Evolutionary conservation across 2,329 filamentous ascomycete species (phyloP), one percentile per base, ranked within the genome.

Genomic region (Alternaria rosae): DNA sequence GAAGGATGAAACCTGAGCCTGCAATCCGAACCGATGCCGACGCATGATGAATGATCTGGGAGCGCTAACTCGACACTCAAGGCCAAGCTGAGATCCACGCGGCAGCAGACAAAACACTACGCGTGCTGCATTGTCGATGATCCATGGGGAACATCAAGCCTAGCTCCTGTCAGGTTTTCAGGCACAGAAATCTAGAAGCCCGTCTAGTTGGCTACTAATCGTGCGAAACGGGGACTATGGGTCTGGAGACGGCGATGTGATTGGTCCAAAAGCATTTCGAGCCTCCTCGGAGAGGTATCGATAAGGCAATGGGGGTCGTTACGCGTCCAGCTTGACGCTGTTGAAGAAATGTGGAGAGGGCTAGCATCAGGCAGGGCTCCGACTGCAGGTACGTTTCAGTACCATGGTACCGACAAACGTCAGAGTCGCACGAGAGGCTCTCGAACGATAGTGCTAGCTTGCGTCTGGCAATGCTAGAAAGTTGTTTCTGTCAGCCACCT

Each of bases 291-390:
- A 53, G 62, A 65, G 45, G 59, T 67, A 62, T 68, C 67, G 62
- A 70, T 62, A 62, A 61, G 56, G 59, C 54, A 59, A 66, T 65
- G 63, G 64, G 32, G 61, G 61, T 70, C 75, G 68, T 74, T 72
- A 77, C 76, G 74, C 74, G 74, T 74, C 73, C 67, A 70, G 69
- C 70, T 69, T 67, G 42, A 61, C 62, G 67, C 60, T 65, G 72
- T 68, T 67, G 68, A 72, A 60, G 66, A 73, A 69, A 57, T 70
- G 73, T 77, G 74, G 75, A 68, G 74, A 68, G 41, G 47, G 54
- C 62, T 66, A 62, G 64, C 62, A 45, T 61, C 56, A 69, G 60
- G 68, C 61, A 65, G 67, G 59, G 47, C 48, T 61, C 59, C 38
- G 56, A 59, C 57, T 58, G 45, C 63, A 58, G 45, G 41, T 57